Evolutionary conservation across 1,139 yeast genomes (phyloP), one percentile per base, ranked within the genome.

Genomic region (Saccharomyces hybrid): DNA sequence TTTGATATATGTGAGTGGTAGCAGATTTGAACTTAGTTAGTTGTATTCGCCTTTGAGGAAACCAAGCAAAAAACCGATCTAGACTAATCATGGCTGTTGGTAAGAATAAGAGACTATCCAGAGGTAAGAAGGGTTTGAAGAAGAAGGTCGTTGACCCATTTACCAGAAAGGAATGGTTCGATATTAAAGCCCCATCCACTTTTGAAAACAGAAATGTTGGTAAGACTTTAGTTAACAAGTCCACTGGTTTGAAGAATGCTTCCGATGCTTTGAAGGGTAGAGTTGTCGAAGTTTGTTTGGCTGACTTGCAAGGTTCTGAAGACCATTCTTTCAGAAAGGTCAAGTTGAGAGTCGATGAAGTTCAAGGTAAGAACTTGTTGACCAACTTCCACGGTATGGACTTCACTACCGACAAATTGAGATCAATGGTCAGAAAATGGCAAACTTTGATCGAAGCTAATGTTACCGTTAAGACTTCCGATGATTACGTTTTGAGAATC

Each of bases 371-470:
- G 82, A 86, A 86, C 83, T 80, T 87, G 73, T 81, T 88, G 75
- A 88, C 96, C 80, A 88, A 88, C 89, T 88, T 88, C 89, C 95
- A 88, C 83, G 96, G 95, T 72, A 78, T 87, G 78, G 90, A 86
- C 80, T 86, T 87, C 83, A 87, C 95, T 71, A 82, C 90, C 64
- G 95, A 88, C 81, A 88, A 87, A 82, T 79, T 87, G 73, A 84
- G 91, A 78, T 87, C 95, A 59, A 82, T 87, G 76, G 95, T 88
- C 61, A 86, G 95, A 82, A 88, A 88, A 78, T 88, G 95, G 95
- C 96, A 88, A 79, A 82, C 95, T 66, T 80, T 88, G 77, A 88
- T 88, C 68, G 96, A 88, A 81, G 89, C 91, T 71, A 84, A 86
- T 76, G 93, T 87, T 69, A 87, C 95, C 68, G 95, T 86, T 72